Evolutionary conservation across 2,329 filamentous ascomycete genomes (phyloP).

Genomic region (Boeremia lycopersici): DNA sequence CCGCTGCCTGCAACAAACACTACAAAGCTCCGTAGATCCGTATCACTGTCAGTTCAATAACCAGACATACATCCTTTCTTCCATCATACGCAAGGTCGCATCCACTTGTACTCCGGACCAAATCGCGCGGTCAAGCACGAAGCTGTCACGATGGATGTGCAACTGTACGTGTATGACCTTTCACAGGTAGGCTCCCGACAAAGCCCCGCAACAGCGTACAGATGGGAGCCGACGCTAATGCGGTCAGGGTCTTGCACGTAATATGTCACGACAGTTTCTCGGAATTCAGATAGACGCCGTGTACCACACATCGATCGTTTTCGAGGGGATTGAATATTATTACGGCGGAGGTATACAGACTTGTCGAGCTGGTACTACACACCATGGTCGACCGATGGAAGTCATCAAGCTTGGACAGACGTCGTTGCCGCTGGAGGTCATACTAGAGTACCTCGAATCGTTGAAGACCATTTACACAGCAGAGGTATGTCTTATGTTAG

Average conservation of each 20-base stretch:
- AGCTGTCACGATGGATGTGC: conserved; percentile 51
- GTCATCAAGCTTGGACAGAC: conserved; percentile 76
- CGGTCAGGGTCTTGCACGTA: conserved; percentile 59
- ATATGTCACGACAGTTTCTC: conserved; percentile 63
- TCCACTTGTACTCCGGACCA: not conserved
- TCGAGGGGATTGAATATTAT: conserved; percentile 85
- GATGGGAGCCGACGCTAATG: conserved; percentile 7
- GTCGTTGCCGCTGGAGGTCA: conserved; percentile 76
- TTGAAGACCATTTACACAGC: conserved; percentile 81
- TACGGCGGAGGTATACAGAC: conserved; percentile 88
- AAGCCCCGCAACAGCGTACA: not conserved
- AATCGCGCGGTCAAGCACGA: conserved; percentile 1
- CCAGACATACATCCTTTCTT: not conserved
- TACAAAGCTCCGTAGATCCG: not conserved
- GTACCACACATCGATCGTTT: conserved; percentile 90
- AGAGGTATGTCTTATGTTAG: conserved; percentile 57
- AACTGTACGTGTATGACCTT: conserved; percentile 60
- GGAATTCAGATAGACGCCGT: conserved; percentile 84
- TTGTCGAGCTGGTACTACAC: conserved; percentile 79
- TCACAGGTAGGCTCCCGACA: conserved; percentile 44
- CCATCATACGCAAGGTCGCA: not conserved
- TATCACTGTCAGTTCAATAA: too few species aligned
- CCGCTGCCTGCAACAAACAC: conserved; percentile 10
- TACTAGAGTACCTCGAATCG: conserved; percentile 87
- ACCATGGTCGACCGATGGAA: conserved; percentile 85